phyloP scores from a whole-genome alignment of 2,329 filamentous ascomycete genomes.

The Gnomoniopsis smithogilvyi region DNA sequence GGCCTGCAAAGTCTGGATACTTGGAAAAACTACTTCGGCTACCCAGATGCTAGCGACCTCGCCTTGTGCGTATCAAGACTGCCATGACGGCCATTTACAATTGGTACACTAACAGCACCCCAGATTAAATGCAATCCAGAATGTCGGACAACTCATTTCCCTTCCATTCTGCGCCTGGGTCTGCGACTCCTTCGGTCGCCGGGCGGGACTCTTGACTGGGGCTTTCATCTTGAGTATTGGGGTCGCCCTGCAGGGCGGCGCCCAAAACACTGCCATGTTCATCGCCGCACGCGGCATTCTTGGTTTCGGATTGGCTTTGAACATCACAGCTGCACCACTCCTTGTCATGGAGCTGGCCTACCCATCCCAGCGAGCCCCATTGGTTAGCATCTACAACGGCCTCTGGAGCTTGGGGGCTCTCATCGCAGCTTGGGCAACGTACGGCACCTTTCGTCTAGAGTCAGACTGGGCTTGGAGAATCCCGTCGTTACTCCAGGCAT shows the following conservation, averaged over 20 bases:
- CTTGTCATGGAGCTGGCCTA: slow-evolving; percentile 4
- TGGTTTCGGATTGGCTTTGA: slow-evolving; percentile 35
- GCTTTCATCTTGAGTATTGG: slow-evolving; percentile 34
- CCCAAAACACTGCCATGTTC: slow-evolving; percentile 44
- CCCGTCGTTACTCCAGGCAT: slow-evolving; percentile 57
- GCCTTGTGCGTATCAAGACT: slow-evolving; percentile 20
- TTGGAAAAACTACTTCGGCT: slow-evolving; percentile 34
- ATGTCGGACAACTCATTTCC: slow-evolving; percentile 31
- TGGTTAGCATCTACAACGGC: slow-evolving; percentile 3
- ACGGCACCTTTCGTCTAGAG: slow-evolving; percentile 47
- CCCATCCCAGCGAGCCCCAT: neutral
- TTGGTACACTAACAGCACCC: neutral
- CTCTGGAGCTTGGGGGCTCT: slow-evolving; percentile 3
- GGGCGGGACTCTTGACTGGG: slow-evolving; percentile 23
- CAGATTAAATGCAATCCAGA: slow-evolving; percentile 29
- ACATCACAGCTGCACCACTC: slow-evolving; percentile 19
- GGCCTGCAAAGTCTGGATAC: slow-evolving; percentile 34
- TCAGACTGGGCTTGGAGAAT: slow-evolving; percentile 53
- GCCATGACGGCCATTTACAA: too few relatives aligned
- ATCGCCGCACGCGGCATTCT: slow-evolving; percentile 37
- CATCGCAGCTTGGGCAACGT: slow-evolving; percentile 32
- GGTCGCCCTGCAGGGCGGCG: slow-evolving; percentile 37
- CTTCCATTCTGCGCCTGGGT: slow-evolving; percentile 29
- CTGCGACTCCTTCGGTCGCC: slow-evolving; percentile 35
- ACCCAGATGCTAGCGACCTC: slow-evolving; percentile 25